Base-by-base conservation (phyloP, 2,329 filamentous ascomycete genomes). In the Rhynchosporium graminicola region DNA sequence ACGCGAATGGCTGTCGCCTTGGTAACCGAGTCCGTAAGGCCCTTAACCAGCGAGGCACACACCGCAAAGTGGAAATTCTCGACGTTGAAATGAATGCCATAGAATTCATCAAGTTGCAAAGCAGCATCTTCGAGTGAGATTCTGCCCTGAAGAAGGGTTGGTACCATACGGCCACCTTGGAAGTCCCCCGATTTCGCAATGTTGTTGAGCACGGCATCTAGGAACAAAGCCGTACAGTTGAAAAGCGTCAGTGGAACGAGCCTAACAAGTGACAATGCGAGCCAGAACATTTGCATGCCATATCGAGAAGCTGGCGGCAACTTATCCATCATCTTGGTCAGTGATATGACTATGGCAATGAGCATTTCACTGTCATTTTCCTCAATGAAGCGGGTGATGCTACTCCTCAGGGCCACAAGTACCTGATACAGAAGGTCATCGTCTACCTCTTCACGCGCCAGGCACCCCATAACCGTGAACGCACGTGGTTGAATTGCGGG, bases 241-340 rank as follows among this genome's bases (percentile, higher is more conserved):
- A 89, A 89, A 1, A 89, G 78, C 45, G 76, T 77, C 5, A 82
- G 77, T 3, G 87, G 87, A 15, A 88, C 84, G 2, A 89, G 80
- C 7, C 87, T 81, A 29, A 89, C 78, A 0, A 90, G 77, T 2
- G 86, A 88, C 67, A 89, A 83, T 9, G 86, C 86, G 40, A 90
- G 77, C 87, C 87, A 90, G 72, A 90, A 90, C 5, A 90, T 77
- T 69, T 90, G 87, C 40, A 88, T 76, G 0, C 87, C 85, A 69
- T 90, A 90, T 38, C 87, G 82, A 33, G 87, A 90, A 9, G 86
- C 81, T 2, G 85, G 83, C 5, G 85, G 84, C 26, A 90, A 79
- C 70, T 89, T 89, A 15, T 83, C 79, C 80, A 89, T 87, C 86
- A 90, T 89, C 72, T 88, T 89, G 10, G 87, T 87, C 50, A 90